Conservation (phyloP, 371 early-diverging fungal species). For the Mucor lusitanicus region DNA sequence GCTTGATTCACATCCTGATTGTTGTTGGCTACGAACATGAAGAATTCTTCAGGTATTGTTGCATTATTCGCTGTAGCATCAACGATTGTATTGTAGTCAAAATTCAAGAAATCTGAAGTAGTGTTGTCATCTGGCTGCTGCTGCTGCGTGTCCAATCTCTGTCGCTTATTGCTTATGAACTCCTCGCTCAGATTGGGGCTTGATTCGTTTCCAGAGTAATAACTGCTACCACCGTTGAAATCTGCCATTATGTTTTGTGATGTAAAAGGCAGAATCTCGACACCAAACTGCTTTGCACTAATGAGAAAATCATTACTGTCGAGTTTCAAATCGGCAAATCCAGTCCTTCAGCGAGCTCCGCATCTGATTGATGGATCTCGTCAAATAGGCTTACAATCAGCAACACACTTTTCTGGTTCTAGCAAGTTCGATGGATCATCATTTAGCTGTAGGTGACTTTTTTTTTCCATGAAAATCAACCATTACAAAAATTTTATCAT, state of each 20-base stretch:
- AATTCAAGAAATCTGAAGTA: slow-evolving; percentile 17
- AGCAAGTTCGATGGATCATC: slow-evolving; percentile 10
- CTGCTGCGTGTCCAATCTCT: neutral
- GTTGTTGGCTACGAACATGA: slow-evolving; percentile 18
- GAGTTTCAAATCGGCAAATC: no score
- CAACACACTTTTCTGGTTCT: neutral
- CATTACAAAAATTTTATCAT: slow-evolving; percentile 2
- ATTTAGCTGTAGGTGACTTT: slow-evolving; percentile 9
- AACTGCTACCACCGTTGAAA: neutral
- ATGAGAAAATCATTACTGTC: no score
- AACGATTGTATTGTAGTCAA: slow-evolving; percentile 8
- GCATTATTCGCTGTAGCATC: neutral
- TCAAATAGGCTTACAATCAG: no score
- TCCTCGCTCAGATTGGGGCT: neutral
- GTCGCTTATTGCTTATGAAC: neutral
- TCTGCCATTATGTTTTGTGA: neutral
- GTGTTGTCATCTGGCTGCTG: neutral
- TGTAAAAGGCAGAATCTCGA: no score
- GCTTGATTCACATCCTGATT: neutral
- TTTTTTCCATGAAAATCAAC: neutral
- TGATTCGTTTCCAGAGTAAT: neutral
- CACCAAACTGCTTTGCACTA: no score
- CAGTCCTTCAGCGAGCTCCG: no score
- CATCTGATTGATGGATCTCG: no score
- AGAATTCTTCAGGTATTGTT: slow-evolving; percentile 23